Evolutionary conservation across 2,329 filamentous ascomycete species (phyloP).

Genomic region (Chrysoporthe puriensis): DNA sequence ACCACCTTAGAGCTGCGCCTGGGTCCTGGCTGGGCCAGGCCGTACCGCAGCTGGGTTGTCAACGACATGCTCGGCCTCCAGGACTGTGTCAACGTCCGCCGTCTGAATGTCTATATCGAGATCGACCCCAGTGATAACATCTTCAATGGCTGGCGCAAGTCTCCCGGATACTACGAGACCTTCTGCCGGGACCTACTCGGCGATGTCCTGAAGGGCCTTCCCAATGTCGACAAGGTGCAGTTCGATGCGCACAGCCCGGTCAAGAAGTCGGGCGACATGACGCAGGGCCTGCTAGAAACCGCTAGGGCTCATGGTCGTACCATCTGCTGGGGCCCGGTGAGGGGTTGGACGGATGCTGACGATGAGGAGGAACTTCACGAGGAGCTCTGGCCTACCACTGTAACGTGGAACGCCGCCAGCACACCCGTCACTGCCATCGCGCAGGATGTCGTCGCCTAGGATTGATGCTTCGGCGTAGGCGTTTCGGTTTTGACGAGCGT

Average conservation of each 20-base stretch:
- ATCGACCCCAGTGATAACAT: slow-evolving; percentile 70
- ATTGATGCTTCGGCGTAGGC: slow-evolving; percentile 3
- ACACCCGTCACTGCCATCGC: slow-evolving; percentile 5
- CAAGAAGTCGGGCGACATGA: slow-evolving; percentile 66
- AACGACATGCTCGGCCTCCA: slow-evolving; percentile 65
- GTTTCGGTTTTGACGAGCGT: not conserved
- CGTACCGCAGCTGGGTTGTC: slow-evolving; percentile 72
- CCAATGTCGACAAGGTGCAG: slow-evolving; percentile 61
- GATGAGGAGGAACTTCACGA: slow-evolving; percentile 7
- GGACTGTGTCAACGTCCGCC: slow-evolving; percentile 63
- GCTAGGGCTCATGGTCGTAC: slow-evolving; percentile 51
- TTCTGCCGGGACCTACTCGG: slow-evolving; percentile 64
- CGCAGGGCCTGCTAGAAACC: slow-evolving; percentile 61
- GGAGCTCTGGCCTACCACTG: not conserved
- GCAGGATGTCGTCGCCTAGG: slow-evolving; percentile 15
- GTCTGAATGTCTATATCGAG: slow-evolving; percentile 70
- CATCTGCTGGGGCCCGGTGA: slow-evolving; percentile 69
- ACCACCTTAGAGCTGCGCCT: slow-evolving; percentile 70
- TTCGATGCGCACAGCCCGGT: slow-evolving; percentile 73
- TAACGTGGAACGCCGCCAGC: not conserved
- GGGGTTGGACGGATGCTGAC: slow-evolving; percentile 65
- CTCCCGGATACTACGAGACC: slow-evolving; percentile 69
- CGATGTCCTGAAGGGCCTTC: slow-evolving; percentile 59
- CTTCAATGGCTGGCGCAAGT: slow-evolving; percentile 69
- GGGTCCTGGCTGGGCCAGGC: slow-evolving; percentile 73